Evolutionary conservation across 176 grass and related monocot genomes (phyloP).

Genomic region (Avena insularis): DNA sequence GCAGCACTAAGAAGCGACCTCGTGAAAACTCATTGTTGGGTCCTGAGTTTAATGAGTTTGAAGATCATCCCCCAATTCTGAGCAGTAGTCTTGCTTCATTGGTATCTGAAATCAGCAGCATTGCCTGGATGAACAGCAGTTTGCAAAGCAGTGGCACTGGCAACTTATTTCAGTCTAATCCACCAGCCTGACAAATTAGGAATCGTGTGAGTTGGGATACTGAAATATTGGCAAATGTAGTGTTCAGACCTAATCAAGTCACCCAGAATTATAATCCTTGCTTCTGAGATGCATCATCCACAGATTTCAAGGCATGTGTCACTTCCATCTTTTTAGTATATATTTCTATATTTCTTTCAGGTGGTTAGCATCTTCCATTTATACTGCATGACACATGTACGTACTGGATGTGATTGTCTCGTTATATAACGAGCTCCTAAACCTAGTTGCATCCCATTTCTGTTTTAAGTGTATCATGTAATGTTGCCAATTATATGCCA

Average conservation of each 20-base stretch:
- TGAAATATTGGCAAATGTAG: slow-evolving; percentile 14
- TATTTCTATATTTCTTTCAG: slow-evolving; percentile 24
- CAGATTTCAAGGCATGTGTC: neutral
- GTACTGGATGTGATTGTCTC: neutral
- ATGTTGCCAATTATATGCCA: neutral
- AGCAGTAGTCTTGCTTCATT: slow-evolving; percentile 69
- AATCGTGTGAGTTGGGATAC: slow-evolving; percentile 39
- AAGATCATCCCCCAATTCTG: slow-evolving; percentile 74
- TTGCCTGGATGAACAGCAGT: slow-evolving; percentile 93
- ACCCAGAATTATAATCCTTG: slow-evolving; percentile 29
- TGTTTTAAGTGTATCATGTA: slow-evolving; percentile 5
- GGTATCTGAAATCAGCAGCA: slow-evolving; percentile 94
- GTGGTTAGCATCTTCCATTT: neutral
- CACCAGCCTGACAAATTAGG: slow-evolving; percentile 41
- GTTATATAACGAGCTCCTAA: neutral
- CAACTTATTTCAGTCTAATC: slow-evolving; percentile 56
- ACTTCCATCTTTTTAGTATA: slow-evolving; percentile 6
- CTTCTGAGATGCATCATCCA: neutral
- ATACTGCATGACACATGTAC: neutral
- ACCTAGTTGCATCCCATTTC: neutral
- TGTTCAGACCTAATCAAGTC: slow-evolving; percentile 26
- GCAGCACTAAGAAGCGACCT: slow-evolving; percentile 39
- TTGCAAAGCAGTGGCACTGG: slow-evolving; percentile 61
- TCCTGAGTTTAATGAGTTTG: slow-evolving; percentile 93
- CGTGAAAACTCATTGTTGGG: slow-evolving; percentile 67